Base-by-base conservation (phyloP, 768 basidiomycete genomes). In the Podaxis mareebaensis region DNA sequence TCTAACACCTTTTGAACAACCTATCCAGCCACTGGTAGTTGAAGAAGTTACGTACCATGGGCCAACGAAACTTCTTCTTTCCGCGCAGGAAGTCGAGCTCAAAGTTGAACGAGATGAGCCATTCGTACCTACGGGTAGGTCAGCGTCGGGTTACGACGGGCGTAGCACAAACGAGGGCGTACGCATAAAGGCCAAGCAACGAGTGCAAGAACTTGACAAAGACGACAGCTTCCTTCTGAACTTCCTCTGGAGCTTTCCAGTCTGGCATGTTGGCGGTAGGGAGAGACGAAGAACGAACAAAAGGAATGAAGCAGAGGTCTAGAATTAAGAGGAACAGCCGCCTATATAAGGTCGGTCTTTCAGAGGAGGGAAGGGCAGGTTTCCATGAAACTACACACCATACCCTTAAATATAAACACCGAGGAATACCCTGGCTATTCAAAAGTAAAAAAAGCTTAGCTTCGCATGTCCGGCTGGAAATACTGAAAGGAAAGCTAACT, bases 51-150 rank as follows among this genome's bases (percentile, higher is more conserved):
- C 78, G 44, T 66, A 90, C 87, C 83, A 90, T 76, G 30, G 89
- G 89, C 88, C 89, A 89, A 53, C 76, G 81, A 71, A 90, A 89
- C 55, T 67, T 75, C 65, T 82, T 85, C 70, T 79, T 82, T 51
- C 88, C 79, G 26, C 80, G 76, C 63, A 90, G 66, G 63, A 83
- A 82, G 57, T 83, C 78, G 82, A 83, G 87, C 67, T 90, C 89
- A 67, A 90, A 90, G 64, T 79, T 72, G 38, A 88, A 72, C 24
- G 88, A 87, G 17, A 83, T 76, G 65, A 84, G 77, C 74, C 84
- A 87, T 70, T 90, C 88, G 78, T 86, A 90, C 42, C 86, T 89
- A 62, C 24, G 48, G n/a, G 51, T 42, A 51, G 46, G 24, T 15
- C 38, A 38, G n/a, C 13, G 33, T 49, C 58, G 60, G 55, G 64